Evolutionary conservation across 208 protist species (phyloP), one percentile per base, ranked within the genome.

Genomic region (Zelonia costaricensis): DNA sequence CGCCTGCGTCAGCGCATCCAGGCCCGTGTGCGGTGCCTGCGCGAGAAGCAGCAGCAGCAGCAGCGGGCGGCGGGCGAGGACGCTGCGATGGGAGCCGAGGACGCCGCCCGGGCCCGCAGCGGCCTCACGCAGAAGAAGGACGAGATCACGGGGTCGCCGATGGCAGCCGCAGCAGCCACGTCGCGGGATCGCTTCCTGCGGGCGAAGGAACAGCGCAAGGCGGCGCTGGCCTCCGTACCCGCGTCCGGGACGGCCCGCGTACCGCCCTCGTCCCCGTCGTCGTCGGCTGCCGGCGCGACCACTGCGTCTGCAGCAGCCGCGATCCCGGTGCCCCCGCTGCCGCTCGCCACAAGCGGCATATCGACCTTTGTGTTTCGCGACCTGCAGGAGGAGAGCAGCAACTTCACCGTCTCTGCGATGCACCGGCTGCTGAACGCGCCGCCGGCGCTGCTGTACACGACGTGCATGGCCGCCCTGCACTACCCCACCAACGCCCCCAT

Each of bases 361-460:
- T 85, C 86, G 0, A 93, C 90, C 13, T 81, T 74, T 35, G 55
- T 38, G 35, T 80, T 87, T 42, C 66, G 52, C 16, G 65, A 63
- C 54, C 93, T 91, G 73, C 62, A 83, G 16, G 61, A 56, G 5
- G 86, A 92, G 23, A 36, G 44, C 30, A 82, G 86, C 48, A 85
- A 63, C 51, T 92, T 96, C 64, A 72, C 78, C 36, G 75, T 93
- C 12, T 69, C 71, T 1, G 75, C 83, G n/a, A 72, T 96, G 39
- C 82, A 96, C 77, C 91, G 91, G 22, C 74, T 96, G 15, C 69
- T 93, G 42, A 74, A 73, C 58, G 86, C 80, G 0, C 83, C 87
- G 31, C 82, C 76, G 49, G 57, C 84, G 16, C 62, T 96, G 28
- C 60, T 96, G n/a, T 93, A 86, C 59, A 25, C 72, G 10, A 51